Evolutionary conservation across 2,329 filamentous ascomycete species (phyloP).

Genomic region (Cladosporium sp.): DNA sequence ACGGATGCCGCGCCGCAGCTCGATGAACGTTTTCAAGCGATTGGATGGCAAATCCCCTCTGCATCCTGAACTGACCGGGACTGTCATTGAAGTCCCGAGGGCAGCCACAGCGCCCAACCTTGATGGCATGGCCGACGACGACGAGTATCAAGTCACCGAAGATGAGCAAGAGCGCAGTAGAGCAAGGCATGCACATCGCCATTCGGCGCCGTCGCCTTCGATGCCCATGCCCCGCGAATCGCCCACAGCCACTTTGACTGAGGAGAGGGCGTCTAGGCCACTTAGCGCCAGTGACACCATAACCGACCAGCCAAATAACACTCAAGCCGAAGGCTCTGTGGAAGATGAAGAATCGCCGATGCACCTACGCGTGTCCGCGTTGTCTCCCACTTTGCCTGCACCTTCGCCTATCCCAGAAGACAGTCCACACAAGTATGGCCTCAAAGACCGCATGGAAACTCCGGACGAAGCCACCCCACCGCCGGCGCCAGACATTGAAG

Average conservation of each 20-base stretch:
- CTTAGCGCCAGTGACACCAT: conserved; percentile 24
- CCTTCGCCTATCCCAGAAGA: conserved; percentile 30
- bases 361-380: conserved; percentile 13
- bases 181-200: conserved; percentile 11
- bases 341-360: conserved; percentile 8
- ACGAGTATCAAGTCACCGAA: neutral
- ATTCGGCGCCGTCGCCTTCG: conserved; percentile 14
- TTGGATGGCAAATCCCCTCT: conserved; percentile 23
- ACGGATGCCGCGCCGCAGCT: conserved; percentile 24
- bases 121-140: conserved; percentile 8
- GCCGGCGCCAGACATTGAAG: conserved; percentile 16
- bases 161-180: conserved; percentile 7
- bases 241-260: conserved; percentile 20
- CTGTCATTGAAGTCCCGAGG: conserved; percentile 14
- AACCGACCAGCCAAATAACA: conserved; percentile 7
- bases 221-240: conserved; percentile 20
- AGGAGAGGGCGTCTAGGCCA: conserved; percentile 16
- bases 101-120: conserved; percentile 11
- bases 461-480: conserved; percentile 20
- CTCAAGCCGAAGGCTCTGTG: conserved; percentile 7
- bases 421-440: conserved; percentile 31
- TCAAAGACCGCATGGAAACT: conserved; percentile 28
- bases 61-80: conserved; percentile 19
- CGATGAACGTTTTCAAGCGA: conserved; percentile 28
- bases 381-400: conserved; percentile 27